Evolutionary conservation across 2,329 filamentous ascomycete genomes (phyloP).

Genomic region (Fusarium dlaminii): DNA sequence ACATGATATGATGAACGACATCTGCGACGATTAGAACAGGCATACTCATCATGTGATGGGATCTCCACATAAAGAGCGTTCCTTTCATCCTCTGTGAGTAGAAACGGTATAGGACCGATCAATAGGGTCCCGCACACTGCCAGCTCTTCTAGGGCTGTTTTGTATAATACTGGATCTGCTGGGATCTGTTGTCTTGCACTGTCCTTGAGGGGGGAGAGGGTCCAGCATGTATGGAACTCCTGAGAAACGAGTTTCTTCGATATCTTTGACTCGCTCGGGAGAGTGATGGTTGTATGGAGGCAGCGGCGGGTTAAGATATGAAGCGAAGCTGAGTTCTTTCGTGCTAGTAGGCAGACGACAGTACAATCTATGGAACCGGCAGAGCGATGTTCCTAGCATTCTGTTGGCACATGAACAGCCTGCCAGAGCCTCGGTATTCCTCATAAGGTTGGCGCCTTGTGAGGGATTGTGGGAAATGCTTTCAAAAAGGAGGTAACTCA

Average conservation of each 20-base stretch:
- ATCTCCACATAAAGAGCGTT: background rate
- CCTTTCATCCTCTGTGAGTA: background rate
- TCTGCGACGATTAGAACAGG: too few relatives aligned
- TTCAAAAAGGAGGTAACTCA: too few relatives aligned
- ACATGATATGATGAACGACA: too few relatives aligned
- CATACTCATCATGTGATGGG: background rate
- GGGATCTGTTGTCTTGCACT: background rate
- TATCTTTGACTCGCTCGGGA: background rate
- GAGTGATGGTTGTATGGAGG: too few relatives aligned
- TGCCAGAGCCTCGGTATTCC: slow-evolving; percentile 38
- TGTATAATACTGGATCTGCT: background rate
- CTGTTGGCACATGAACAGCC: slow-evolving; percentile 52
- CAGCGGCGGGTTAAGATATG: too few relatives aligned
- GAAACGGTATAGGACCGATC: background rate
- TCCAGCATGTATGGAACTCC: background rate
- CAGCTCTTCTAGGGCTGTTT: background rate
- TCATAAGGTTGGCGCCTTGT: slow-evolving; percentile 9
- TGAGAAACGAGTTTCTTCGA: background rate
- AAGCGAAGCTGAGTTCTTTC: too few relatives aligned
- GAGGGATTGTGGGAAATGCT: too few relatives aligned
- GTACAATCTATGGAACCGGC: slow-evolving; percentile 48
- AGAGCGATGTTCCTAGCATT: slow-evolving; percentile 46
- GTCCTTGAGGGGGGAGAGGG: background rate
- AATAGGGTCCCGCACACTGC: background rate
- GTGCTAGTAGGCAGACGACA: too few relatives aligned